A percentile compares a stretch with the other conserved stretches of the same genome.
These are phyloP conservation scores for Dioszegia crocea DNA, from an alignment of 768 basidiomycete species.

Conservation along the genomic window DNA sequence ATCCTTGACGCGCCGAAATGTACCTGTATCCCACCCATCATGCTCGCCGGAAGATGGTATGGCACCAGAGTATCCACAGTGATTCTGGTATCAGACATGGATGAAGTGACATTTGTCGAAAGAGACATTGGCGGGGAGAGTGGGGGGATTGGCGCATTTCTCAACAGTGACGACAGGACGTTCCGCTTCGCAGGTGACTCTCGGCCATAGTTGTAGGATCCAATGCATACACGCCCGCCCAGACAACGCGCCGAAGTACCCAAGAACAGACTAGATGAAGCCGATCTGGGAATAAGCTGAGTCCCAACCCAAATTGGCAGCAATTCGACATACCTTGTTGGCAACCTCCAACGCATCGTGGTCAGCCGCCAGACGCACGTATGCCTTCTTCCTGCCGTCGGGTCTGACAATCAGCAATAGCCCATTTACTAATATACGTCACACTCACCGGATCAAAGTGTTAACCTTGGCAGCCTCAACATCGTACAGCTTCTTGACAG, in stretches of 20 bases:
- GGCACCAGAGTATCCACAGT: conserved; percentile 45
- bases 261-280: conserved; percentile 67
- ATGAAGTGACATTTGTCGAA: conserved; percentile 42
- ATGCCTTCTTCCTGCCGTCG: conserved; percentile 99
- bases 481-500: conserved; percentile 98
- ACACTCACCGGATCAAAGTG: conserved; percentile 85
- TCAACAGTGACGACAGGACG: background rate
- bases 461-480: conserved; percentile 94
- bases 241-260: background rate
- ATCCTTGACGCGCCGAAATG: conserved; percentile 15
- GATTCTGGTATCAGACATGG: conserved; percentile 38
- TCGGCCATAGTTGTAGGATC: background rate
- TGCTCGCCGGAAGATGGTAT: conserved; percentile 31
- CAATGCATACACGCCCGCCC: conserved; percentile 8
- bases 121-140: conserved; percentile 24
- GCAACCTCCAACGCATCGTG: conserved; percentile 95
- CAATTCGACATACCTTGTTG: conserved; percentile 68
- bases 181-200: background rate
- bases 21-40: conserved; percentile 26
- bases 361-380: conserved; percentile 90
- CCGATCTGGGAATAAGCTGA: conserved; percentile 63
- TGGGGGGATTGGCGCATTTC: background rate
- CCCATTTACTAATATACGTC: conserved; percentile 1
- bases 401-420: conserved; percentile 57
- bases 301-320: background rate